These are phyloP conservation scores for Chytriomyces sp. DNA, from an alignment of 192 early-diverging fungal species.

Conservation along the genomic window DNA sequence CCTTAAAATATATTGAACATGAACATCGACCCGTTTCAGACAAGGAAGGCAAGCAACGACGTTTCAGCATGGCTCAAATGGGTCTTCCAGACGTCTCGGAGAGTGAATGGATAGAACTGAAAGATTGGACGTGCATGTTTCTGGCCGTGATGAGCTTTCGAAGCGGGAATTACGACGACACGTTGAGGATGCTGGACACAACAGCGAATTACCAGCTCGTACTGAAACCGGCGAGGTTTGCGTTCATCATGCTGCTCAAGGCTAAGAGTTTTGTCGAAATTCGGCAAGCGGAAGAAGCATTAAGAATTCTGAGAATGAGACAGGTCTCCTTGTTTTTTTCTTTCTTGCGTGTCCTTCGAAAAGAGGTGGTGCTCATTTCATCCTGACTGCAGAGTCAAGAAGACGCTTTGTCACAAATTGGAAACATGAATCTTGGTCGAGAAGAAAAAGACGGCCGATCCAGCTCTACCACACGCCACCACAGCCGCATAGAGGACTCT, in stretches of 20 bases:
- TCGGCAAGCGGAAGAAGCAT: slow-evolving; percentile 21
- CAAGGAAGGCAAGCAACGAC: background rate
- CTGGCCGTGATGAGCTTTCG: slow-evolving; percentile 29
- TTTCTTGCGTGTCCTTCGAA: background rate
- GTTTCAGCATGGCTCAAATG: too few species aligned
- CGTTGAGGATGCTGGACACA: slow-evolving; percentile 21
- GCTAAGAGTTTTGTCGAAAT: slow-evolving; percentile 22
- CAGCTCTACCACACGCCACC: too few species aligned
- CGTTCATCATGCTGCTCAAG: slow-evolving; percentile 27
- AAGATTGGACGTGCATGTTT: slow-evolving; percentile 29
- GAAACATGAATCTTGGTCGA: background rate
- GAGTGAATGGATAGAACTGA: slow-evolving; percentile 28
- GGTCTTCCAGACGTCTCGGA: background rate
- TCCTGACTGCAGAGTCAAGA: slow-evolving; percentile 25
- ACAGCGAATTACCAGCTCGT: slow-evolving; percentile 31
- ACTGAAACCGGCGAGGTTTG: slow-evolving; percentile 19
- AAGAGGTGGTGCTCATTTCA: background rate
- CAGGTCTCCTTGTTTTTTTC: slow-evolving; percentile 15
- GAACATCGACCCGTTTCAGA: background rate
- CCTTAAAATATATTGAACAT: slow-evolving; percentile 21
- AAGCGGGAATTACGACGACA: slow-evolving; percentile 14
- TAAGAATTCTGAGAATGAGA: slow-evolving; percentile 18
- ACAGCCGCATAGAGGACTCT: too few species aligned
- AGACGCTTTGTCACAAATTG: slow-evolving; percentile 27
- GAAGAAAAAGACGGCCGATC: background rate